Base-by-base conservation (phyloP, 2,329 filamentous ascomycete genomes). In the Fusarium sp. region DNA sequence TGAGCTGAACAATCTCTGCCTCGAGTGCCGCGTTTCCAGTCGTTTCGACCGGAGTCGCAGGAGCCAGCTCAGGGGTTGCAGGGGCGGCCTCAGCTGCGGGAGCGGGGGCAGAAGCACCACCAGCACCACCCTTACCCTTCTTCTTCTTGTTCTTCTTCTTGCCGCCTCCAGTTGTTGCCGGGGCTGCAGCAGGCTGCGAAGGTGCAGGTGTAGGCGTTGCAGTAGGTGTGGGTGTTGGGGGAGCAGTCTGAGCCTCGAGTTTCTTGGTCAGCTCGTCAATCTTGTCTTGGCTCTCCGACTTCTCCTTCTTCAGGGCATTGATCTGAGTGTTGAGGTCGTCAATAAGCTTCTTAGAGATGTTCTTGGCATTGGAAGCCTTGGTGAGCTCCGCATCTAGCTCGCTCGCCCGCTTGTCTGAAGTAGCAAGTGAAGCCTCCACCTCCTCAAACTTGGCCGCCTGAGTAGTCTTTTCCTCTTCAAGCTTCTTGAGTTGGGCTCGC, bases 131-230 rank as follows among this genome's bases (percentile, higher is more conserved):
- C 83, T 94, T 95, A 80, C 90, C 91, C 86, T 96, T 97, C 83
- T 95, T 97, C 77, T 93, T 96, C 79, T 92, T 94, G 80, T 93
- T 96, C 81, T 93, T 95, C 64, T 85, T 87, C 65, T 83, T 83
- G 0, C 75, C 75, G 4, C 69, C 66, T 7, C 74, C 62, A 1
- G 76, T 54, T 4, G 74, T 54, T 2, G 77, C 50, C 0, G 74
- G 33, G 1, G 78, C 36, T 1, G 75, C 56, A 1, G 78, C 44
- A 4, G 78, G 61, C 4, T 78, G 64, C 2, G 76, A 56, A 34
- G 69, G 68, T 13, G 74, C 67, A 8, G 75, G 64, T 14, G 76
- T 65, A 2, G 76, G 67, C 4, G 74, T 64, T 4, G 70, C 42
- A n/a, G 71, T 44, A 4, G 75, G 50, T 6, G 74, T 57, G 10